Evolutionary conservation across 129 eudicot species (phyloP), one percentile per base, ranked within the genome.

Genomic region (Pulicaria dysenterica): DNA sequence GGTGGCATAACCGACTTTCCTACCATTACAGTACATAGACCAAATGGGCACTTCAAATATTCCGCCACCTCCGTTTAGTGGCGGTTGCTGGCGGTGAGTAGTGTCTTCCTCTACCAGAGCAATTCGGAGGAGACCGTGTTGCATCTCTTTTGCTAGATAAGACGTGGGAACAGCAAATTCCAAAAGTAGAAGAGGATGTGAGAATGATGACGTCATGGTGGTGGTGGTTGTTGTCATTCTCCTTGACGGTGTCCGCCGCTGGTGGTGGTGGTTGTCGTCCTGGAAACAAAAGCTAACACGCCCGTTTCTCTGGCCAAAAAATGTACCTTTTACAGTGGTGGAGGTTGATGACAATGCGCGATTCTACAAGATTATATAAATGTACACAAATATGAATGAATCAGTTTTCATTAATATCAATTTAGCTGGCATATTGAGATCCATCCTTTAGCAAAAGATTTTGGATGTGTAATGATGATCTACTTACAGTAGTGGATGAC

Each of bases 111-210:
- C 83, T 15, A 79, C 83, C 7, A 79, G 75, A 8, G 83, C 83
- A 47, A 79, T 79, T 48, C 83, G 83, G 69, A 79, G 74, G 75
- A 79, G 83, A 49, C 79, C 79, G 19, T 79, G 83, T 31, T 79
- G 83, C 83, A 79, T 79, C 34, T 79, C 79, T 58, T 73, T 79
- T 14, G 83, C 83, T 67, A 79, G 13, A 37, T 57, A 73, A 37
- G 79, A 79, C 6, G 83, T 79, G 2, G 79, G 83, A 50, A 79
- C 39, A 11, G 79, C 70, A 43, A 79, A 73, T 31, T 79, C 83
- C 57, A 79, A 36, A 66, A 79, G 83, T n/a, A 79, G 70, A 41
- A 79, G 79, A 10, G 79, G 79, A 31, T 34, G 72, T 16, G 77
- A 14, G 67, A 78, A 53, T 42, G 72, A 62, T 61, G 82, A 62